Conservation (phyloP, 768 basidiomycete species). For the Leccinum truebloodii region DNA sequence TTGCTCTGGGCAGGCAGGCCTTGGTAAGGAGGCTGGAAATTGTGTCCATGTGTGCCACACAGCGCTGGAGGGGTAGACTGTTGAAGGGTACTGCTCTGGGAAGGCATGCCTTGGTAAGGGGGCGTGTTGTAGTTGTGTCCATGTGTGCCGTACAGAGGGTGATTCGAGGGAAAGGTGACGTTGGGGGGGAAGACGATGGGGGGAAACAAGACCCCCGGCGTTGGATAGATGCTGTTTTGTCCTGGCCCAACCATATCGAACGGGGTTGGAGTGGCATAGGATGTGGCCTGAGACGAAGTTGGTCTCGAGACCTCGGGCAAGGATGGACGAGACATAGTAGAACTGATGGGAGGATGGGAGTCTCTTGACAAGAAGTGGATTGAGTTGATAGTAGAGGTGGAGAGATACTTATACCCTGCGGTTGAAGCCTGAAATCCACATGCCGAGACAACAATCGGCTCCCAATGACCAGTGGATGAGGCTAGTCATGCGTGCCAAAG, state of each 20-base stretch:
- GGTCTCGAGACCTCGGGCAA: not conserved
- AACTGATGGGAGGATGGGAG: not conserved
- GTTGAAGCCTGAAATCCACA: not conserved
- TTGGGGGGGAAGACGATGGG: not conserved
- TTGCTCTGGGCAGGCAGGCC: not conserved
- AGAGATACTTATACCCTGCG: not conserved
- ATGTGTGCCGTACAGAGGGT: too few species aligned
- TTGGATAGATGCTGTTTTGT: not conserved
- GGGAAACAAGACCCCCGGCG: not conserved
- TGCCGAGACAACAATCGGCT: not conserved
- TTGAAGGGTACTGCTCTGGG: not conserved
- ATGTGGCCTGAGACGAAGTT: not conserved
- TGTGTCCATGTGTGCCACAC: too few species aligned
- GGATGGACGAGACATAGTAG: not conserved
- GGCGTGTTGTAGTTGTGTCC: too few species aligned
- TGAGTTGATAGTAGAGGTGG: not conserved
- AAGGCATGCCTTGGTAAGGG: too few species aligned
- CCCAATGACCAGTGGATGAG: too few species aligned
- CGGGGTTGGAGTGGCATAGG: not conserved
- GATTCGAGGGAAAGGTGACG: not conserved
- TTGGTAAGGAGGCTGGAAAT: not conserved
- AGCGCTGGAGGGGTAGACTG: too few species aligned
- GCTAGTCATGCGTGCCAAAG: constrained; percentile 1
- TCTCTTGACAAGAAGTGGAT: not conserved
- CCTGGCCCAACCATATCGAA: too few species aligned